Evolutionary conservation across 2,329 filamentous ascomycete species (phyloP).

Genomic region (Fusarium cyanostomum): DNA sequence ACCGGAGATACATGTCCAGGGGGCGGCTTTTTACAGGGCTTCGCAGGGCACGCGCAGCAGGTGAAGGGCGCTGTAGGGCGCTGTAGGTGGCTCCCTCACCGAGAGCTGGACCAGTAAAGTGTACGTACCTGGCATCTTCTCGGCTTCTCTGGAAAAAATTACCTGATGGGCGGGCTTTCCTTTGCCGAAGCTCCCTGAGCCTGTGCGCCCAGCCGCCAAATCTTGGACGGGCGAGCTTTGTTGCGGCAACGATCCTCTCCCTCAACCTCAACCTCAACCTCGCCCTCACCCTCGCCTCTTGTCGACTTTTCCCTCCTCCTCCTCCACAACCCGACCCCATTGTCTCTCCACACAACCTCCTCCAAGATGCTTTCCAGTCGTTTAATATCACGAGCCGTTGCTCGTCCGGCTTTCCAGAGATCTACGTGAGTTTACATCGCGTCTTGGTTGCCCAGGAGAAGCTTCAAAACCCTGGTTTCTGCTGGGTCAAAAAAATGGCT

Average conservation of each 20-base stretch:
- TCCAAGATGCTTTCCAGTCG: constrained; percentile 68
- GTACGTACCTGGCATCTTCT: constrained; percentile 8
- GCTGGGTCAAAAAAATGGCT: constrained; percentile 34
- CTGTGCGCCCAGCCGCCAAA: constrained; percentile 32
- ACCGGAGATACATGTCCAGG: constrained; percentile 42
- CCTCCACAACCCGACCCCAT: constrained; percentile 39
- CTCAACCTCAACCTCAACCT: constrained; percentile 40
- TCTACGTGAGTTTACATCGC: constrained; percentile 57
- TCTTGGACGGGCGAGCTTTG: constrained; percentile 39
- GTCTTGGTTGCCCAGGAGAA: constrained; percentile 11
- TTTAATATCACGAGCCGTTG: constrained; percentile 67
- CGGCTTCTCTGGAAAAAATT: constrained; percentile 35
- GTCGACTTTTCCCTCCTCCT: constrained; percentile 37
- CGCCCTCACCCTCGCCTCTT: constrained; percentile 29
- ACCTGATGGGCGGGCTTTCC: constrained; percentile 37
- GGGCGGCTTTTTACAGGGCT: neutral
- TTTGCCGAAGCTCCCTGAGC: constrained; percentile 42
- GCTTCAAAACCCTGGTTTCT: constrained; percentile 27
- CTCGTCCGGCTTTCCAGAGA: constrained; percentile 65
- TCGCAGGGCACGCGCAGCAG: constrained; percentile 11
- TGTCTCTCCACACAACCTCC: constrained; percentile 41
- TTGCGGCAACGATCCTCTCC: constrained; percentile 35
- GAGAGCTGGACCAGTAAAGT: constrained; percentile 19
- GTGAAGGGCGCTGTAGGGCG: constrained; percentile 19
- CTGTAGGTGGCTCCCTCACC: constrained; percentile 22